phyloP scores from a whole-genome alignment of 257 asterid species.

The Solanum sejunctum region DNA sequence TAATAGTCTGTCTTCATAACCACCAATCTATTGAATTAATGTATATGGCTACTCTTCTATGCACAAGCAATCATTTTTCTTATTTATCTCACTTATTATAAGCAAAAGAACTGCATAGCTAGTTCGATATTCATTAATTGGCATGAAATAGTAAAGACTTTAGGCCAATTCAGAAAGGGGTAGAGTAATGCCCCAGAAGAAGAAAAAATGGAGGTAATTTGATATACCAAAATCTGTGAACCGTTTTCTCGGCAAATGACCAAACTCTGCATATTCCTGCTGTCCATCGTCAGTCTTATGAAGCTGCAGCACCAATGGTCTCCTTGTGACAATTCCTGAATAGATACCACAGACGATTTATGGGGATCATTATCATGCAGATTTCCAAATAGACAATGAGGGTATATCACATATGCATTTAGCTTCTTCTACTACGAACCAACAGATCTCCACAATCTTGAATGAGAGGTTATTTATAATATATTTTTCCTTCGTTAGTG shows the following conservation, averaged over 20 bases:
- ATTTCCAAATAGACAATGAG: background rate
- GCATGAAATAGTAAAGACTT: background rate
- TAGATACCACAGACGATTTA: background rate
- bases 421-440: background rate
- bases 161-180: background rate
- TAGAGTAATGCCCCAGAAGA: background rate
- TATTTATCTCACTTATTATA: background rate
- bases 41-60: background rate
- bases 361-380: background rate
- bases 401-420: background rate
- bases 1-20: background rate
- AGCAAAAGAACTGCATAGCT: background rate
- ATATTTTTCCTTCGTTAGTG: background rate
- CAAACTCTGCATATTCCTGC: conserved; percentile 90
- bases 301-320: conserved; percentile 89
- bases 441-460: background rate
- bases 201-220: background rate
- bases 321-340: conserved; percentile 91
- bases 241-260: conserved; percentile 53
- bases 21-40: background rate
- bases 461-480: background rate
- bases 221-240: conserved; percentile 71
- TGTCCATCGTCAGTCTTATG: conserved; percentile 64
- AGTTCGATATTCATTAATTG: background rate
- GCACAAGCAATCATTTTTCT: background rate